A percentile compares a stretch with the other conserved stretches of the same genome.
Evolutionary conservation across 768 basidiomycete species (phyloP).

Genomic region (Gloeophyllum trabeum): DNA sequence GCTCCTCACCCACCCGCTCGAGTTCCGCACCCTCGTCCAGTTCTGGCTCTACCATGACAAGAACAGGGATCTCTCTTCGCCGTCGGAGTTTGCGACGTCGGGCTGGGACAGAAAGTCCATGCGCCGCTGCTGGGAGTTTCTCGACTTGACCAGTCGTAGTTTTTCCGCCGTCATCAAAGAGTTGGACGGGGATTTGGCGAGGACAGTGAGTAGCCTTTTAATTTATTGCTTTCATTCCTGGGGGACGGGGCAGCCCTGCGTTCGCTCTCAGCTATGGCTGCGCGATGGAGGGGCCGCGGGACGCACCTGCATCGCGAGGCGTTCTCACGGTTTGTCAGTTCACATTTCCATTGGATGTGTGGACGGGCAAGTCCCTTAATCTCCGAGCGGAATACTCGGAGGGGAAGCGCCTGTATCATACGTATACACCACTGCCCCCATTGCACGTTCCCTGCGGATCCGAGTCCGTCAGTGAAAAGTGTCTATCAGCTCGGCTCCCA

Average conservation of each 20-base stretch:
- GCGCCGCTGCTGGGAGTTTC: constrained; percentile 82
- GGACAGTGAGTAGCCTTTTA: constrained; percentile 53
- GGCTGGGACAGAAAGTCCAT: constrained; percentile 84
- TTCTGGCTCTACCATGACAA: constrained; percentile 76
- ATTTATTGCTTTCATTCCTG: constrained; percentile 1
- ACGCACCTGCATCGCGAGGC: no score
- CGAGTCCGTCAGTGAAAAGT: no score
- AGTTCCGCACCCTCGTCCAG: constrained; percentile 76
- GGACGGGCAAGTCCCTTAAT: no score
- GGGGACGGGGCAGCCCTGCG: background rate
- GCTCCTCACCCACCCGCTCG: constrained; percentile 67
- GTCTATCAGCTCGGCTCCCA: no score
- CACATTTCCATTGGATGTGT: no score
- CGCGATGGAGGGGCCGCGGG: no score
- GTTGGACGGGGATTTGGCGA: constrained; percentile 87
- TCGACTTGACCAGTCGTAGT: constrained; percentile 83
- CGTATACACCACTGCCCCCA: no score
- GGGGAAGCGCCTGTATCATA: background rate
- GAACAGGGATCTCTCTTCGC: constrained; percentile 71
- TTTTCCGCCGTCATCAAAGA: constrained; percentile 94
- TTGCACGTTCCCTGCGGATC: no score
- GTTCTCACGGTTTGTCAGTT: no score
- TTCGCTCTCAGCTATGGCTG: constrained; percentile 1
- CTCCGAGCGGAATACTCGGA: no score
- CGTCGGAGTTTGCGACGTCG: constrained; percentile 64